Base-by-base conservation (phyloP, 257 asterid genomes). In the Plantago elongata region DNA sequence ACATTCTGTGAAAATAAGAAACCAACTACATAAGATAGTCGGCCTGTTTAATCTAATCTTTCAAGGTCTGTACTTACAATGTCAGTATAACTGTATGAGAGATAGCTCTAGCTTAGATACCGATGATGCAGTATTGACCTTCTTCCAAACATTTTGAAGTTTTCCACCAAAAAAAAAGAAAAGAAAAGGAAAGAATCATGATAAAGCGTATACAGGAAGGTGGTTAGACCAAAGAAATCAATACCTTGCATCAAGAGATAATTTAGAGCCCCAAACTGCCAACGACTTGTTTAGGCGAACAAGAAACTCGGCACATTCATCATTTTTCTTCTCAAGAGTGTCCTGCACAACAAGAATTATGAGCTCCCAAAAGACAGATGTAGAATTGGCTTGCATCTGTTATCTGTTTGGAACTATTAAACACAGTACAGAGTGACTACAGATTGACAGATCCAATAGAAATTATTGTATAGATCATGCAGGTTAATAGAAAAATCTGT, bases 241-340 rank as follows among this genome's bases (percentile, higher is more conserved):
- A 63, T 86, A 93, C 97, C 99, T 93, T 63, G 91, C 85, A 62
- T 87, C 84, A 44, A 85, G 63, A 43, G 95, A 81, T 62, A 89
- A 66, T 79, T 77, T 87, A 77, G 69, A 70, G 57, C 86, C 81
- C 92, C 85, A 83, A 71, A 89, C 79, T 61, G 84, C 87, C 79
- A 83, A 75, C 58, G 97, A 89, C 74, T 82, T 77, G 79, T 87
- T 93, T 67, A 93, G 68, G 64, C 79, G 80, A 66, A 81, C 76
- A 49, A 93, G 73, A 67, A 93, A 89, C 49, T 82, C 90, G 1
- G 70, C 54, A 66, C 87, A 87, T 22, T 77, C 88, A 67, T 69
- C 79, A 66, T 86, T 82, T 72, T 89, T 89, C 75, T 79, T 68
- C 66, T 82, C 86, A 15, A 85, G 87, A 46, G 88, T 74, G 60